phyloP scores from a whole-genome alignment of 352 stramenopile species.

The Phytophthora ohioensis region DNA sequence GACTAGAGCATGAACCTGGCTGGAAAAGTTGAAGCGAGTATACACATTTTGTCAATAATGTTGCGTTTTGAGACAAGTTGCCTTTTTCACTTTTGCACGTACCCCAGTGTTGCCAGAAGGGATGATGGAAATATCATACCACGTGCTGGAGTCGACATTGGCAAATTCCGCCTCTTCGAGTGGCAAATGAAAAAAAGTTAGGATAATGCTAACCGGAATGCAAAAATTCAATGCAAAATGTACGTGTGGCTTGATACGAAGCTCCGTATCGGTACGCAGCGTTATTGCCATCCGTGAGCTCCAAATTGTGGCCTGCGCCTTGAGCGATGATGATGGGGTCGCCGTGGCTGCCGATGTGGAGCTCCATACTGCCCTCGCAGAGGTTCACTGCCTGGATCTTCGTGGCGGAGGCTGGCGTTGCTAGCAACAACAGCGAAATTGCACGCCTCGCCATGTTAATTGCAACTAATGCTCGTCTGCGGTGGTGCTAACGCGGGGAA shows the following conservation, averaged over 20 bases:
- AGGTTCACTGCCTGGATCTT: slow-evolving; percentile 54
- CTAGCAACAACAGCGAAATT: slow-evolving; percentile 22
- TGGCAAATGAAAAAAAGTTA: slow-evolving; percentile 13
- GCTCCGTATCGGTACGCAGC: slow-evolving; percentile 43
- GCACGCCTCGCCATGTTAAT: slow-evolving; percentile 11
- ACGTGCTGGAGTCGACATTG: slow-evolving; percentile 56
- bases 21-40: slow-evolving; percentile 23
- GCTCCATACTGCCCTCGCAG: slow-evolving; percentile 45
- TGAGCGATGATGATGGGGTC: slow-evolving; percentile 31
- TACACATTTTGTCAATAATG: slow-evolving; percentile 13
- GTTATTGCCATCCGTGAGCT: slow-evolving; percentile 40
- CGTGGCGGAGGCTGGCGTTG: slow-evolving; percentile 20
- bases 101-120: slow-evolving; percentile 53
- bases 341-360: slow-evolving; percentile 42
- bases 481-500: not conserved
- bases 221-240: not conserved
- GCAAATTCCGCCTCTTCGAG: slow-evolving; percentile 75
- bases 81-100: slow-evolving; percentile 22
- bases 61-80: slow-evolving; percentile 12
- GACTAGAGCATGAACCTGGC: slow-evolving; percentile 65
- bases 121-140: slow-evolving; percentile 86
- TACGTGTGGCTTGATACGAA: slow-evolving; percentile 45
- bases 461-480: not conserved
- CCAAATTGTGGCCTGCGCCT: slow-evolving; percentile 20
- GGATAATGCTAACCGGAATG: not conserved